These are phyloP conservation scores for Colletotrichum sp. DNA, from an alignment of 2,329 filamentous ascomycete species.

Conservation along the genomic window DNA sequence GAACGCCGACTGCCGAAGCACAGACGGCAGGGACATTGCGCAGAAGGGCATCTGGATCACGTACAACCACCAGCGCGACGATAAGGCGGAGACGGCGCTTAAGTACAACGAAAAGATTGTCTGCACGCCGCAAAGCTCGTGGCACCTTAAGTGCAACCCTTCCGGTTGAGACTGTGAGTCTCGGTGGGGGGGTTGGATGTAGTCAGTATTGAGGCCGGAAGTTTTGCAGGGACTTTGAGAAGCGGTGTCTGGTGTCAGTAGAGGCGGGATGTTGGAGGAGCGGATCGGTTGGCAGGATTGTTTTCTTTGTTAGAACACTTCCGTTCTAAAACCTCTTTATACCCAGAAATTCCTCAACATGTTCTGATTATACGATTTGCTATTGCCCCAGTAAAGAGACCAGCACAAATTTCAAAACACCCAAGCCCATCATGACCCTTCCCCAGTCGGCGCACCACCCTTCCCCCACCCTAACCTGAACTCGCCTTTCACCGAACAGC, in stretches of 20 bases:
- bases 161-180: not conserved
- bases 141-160: not conserved
- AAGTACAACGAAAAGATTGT: not conserved
- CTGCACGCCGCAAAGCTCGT: not conserved
- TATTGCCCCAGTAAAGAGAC: not conserved
- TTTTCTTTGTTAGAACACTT: not conserved
- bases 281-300: not conserved
- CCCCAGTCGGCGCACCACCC: not conserved
- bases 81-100: not conserved
- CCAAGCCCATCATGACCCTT: not conserved
- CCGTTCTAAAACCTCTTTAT: not conserved
- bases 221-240: no score
- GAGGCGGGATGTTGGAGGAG: no score
- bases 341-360: not conserved
- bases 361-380: not conserved
- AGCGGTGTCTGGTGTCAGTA: no score
- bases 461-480: not conserved
- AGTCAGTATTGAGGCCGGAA: not conserved
- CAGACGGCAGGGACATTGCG: not conserved
- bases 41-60: not conserved
- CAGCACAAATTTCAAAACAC: not conserved
- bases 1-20: not conserved
- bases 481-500: not conserved
- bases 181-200: accelerated
- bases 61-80: not conserved